A percentile compares a stretch with the other conserved stretches of the same genome.
Conservation (phyloP, 306 rosid species). For the Acacia confusa region DNA sequence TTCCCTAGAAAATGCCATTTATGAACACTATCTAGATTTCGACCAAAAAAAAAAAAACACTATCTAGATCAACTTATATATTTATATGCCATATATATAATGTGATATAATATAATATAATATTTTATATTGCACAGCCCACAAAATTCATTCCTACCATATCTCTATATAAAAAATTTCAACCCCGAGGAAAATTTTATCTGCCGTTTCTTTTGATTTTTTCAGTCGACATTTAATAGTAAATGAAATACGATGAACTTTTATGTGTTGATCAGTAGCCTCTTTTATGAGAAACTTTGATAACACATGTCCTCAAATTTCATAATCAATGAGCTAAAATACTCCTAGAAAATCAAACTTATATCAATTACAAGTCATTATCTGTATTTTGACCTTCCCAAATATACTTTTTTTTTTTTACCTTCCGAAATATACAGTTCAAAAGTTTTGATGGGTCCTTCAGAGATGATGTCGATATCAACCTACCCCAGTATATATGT, state of each 20-base stretch:
- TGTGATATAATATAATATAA: neutral
- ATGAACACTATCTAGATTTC: slow-evolving; percentile 18
- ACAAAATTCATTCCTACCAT: neutral
- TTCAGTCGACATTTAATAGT: neutral
- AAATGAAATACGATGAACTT: neutral
- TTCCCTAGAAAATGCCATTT: neutral
- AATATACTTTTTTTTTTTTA: neutral
- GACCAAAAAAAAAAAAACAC: too few species aligned
- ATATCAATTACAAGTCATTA: neutral
- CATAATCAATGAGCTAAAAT: neutral
- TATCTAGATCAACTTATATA: neutral
- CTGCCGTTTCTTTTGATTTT: neutral
- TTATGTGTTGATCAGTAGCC: neutral
- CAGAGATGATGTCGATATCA: neutral
- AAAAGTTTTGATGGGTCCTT: neutral
- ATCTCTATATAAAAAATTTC: neutral
- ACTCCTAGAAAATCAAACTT: neutral
- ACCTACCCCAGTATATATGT: neutral
- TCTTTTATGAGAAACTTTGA: neutral
- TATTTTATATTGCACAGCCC: slow-evolving; percentile 26
- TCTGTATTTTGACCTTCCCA: neutral
- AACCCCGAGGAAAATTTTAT: neutral
- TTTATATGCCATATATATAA: neutral
- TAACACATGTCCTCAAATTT: neutral
- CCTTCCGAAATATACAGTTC: neutral